These are phyloP conservation scores for Yamadazyma songkhlaensis DNA, from an alignment of 1,139 yeast species.

Conservation along the genomic window DNA sequence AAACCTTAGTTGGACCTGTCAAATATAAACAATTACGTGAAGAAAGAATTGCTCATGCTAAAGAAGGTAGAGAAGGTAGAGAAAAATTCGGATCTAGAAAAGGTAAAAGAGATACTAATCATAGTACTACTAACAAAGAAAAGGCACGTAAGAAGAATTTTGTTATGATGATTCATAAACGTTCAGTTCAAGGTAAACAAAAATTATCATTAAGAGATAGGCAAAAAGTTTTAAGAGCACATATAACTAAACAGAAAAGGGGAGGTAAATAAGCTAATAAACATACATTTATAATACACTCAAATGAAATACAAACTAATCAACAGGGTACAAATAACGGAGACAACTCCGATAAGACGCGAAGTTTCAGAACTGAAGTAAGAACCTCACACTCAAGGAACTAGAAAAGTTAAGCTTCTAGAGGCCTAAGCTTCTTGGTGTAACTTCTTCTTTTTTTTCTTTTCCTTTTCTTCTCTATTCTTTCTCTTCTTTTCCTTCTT, in stretches of 20 bases:
- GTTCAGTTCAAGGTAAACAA: slow-evolving; percentile 90
- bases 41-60: slow-evolving; percentile 82
- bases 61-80: slow-evolving; percentile 91
- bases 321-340: too few species aligned
- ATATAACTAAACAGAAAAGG: slow-evolving; percentile 85
- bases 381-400: neutral
- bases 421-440: slow-evolving; percentile 1
- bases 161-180: slow-evolving; percentile 97
- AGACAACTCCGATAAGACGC: too few species aligned
- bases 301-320: neutral
- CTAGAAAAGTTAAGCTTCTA: neutral
- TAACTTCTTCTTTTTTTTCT: slow-evolving; percentile 19
- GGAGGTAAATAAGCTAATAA: slow-evolving; percentile 17
- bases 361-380: too few species aligned
- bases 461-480: slow-evolving; percentile 17
- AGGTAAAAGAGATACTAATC: slow-evolving; percentile 72
- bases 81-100: slow-evolving; percentile 85
- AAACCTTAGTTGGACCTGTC: slow-evolving; percentile 73
- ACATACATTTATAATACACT: slow-evolving; percentile 21
- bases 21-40: slow-evolving; percentile 86
- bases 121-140: slow-evolving; percentile 91
- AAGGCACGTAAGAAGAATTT: slow-evolving; percentile 98
- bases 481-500: slow-evolving; percentile 23
- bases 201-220: slow-evolving; percentile 86
- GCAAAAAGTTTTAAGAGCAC: slow-evolving; percentile 83